Evolutionary conservation across 495 filamentous ascomycete species (phyloP).

Genomic region (Recurvomyces mirabilis): DNA sequence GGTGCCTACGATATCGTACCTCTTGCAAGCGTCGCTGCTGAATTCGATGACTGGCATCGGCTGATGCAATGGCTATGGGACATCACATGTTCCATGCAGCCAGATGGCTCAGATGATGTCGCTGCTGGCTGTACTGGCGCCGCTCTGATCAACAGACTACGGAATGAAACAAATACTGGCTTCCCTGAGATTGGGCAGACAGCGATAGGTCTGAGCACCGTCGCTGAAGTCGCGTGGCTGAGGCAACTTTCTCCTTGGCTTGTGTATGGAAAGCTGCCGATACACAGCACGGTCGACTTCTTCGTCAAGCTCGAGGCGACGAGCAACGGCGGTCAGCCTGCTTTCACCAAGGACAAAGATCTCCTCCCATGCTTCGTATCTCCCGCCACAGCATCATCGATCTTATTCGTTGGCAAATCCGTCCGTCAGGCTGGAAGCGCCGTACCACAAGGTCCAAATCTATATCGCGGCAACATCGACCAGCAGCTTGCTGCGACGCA

Average conservation of each 20-base stretch:
- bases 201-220: conserved; percentile 53
- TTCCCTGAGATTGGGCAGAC: conserved; percentile 74
- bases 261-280: conserved; percentile 70
- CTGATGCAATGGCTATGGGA: conserved; percentile 78
- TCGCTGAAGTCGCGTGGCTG: conserved; percentile 85
- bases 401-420: conserved; percentile 83
- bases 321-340: conserved; percentile 15
- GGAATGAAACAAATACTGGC: conserved; percentile 69
- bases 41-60: conserved; percentile 76
- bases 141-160: conserved; percentile 62
- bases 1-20: conserved; percentile 90
- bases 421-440: conserved; percentile 39
- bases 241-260: conserved; percentile 82
- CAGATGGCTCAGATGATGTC: conserved; percentile 7
- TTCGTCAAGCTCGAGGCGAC: conserved; percentile 49
- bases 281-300: conserved; percentile 65
- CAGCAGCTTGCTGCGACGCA: conserved; percentile 54
- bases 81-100: conserved; percentile 53
- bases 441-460: background rate
- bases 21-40: conserved; percentile 66
- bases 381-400: conserved; percentile 59
- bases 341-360: background rate
- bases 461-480: background rate
- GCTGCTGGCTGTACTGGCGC: conserved; percentile 44
- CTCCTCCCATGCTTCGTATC: conserved; percentile 73